Evolutionary conservation across 2,329 filamentous ascomycete genomes (phyloP).

Genomic region (Leptodontidium sp.): DNA sequence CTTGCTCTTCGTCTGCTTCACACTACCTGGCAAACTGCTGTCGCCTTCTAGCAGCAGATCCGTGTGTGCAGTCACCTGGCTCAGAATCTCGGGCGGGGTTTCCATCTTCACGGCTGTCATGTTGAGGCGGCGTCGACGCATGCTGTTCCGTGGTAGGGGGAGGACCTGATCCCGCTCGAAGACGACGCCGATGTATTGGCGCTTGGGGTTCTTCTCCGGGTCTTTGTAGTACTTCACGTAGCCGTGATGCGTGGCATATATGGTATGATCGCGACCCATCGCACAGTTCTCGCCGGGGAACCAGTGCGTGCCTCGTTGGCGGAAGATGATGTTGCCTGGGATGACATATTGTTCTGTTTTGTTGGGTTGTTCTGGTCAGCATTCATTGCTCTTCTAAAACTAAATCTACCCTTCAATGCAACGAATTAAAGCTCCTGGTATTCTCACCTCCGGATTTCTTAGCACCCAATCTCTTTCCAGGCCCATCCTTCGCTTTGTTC

Average conservation of each 20-base stretch:
- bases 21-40: conserved; percentile 20
- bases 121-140: conserved; percentile 77
- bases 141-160: conserved; percentile 77
- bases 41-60: conserved; percentile 33
- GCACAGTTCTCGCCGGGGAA: conserved; percentile 94
- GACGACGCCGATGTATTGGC: conserved; percentile 94
- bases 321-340: conserved; percentile 97
- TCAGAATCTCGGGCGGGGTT: conserved; percentile 41
- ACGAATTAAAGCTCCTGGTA: background rate
- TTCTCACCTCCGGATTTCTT: conserved; percentile 86
- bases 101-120: conserved; percentile 66
- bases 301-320: conserved; percentile 94
- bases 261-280: conserved; percentile 96
- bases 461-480: conserved; percentile 89
- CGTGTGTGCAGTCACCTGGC: conserved; percentile 19
- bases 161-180: conserved; percentile 84
- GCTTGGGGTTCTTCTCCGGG: conserved; percentile 79
- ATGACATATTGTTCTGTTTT: conserved; percentile 85
- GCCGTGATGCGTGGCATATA: conserved; percentile 83
- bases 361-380: background rate
- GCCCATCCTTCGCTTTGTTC: conserved; percentile 74
- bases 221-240: conserved; percentile 99
- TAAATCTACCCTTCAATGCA: background rate
- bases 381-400: background rate
- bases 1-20: conserved; percentile 33